Evolutionary conservation across 208 protist genomes (phyloP), one percentile per base, ranked within the genome.

Genomic region (Phytomonas sp.): DNA sequence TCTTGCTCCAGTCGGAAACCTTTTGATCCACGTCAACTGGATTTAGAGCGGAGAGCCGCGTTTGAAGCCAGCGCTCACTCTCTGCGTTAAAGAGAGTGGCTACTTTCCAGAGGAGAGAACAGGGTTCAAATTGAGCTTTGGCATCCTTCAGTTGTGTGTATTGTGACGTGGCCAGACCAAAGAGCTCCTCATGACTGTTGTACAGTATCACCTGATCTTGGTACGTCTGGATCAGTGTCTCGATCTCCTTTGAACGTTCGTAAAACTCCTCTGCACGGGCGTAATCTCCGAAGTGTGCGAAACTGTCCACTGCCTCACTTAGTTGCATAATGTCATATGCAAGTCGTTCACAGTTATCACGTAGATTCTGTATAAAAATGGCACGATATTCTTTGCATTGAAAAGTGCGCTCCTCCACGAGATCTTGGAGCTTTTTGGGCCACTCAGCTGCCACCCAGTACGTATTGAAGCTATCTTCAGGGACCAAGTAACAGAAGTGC

Each of bases 371-470:
- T 74, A 94, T 94, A 62, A 97, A 96, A 33, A 91, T 73, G 43
- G 79, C 89, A 72, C 93, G 90, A 79, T 92, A 90, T 80, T 97
- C 93, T 78, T 93, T 96, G 74, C 83, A 90, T 34, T 87, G 85
- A 78, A 96, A 97, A 72, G 93, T 92, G 37, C 82, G 78, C 72
- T 95, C 89, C 79, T 97, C 89, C 17, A 95, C 77, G 62, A 84
- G 81, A 80, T 97, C 89, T 68, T 91, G 88, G 70, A 97, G 73
- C 70, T 85, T 91, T 81, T 87, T 82, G 11, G 94, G 94, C 89
- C 94, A 98, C 74, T 93, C 85, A 76, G 92, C 96, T 31, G 84
- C 91, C 23, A 83, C 83, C 80, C 91, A 95, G 79, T 97, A 98
- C 63, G 72, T 66, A 56, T 86, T 78, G 72, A 90, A 96, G 53